Conservation (phyloP, 768 basidiomycete species). For the Trichaptum fuscoviolaceum region DNA sequence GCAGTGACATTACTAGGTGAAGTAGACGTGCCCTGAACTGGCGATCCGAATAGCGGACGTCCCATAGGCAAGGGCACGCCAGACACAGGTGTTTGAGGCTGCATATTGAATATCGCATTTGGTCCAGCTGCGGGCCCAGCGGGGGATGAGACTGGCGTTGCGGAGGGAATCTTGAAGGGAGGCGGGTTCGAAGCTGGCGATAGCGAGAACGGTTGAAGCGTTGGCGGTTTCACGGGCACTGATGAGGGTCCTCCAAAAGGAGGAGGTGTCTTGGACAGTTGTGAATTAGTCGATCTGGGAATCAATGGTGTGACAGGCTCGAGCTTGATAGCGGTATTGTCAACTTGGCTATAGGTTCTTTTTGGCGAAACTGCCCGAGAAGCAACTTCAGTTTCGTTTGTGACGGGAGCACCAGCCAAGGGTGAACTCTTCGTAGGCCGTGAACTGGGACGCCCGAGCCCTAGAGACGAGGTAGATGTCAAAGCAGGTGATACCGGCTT, state of each 20-base stretch:
- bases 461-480: slow-evolving; percentile 33
- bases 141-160: slow-evolving; percentile 25
- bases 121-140: slow-evolving; percentile 7
- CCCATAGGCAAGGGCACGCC: background rate
- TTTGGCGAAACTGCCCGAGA: background rate
- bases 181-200: background rate
- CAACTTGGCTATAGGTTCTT: background rate
- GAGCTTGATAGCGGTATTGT: background rate
- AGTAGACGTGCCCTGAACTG: background rate
- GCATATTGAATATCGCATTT: background rate
- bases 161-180: slow-evolving; percentile 28
- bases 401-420: slow-evolving; percentile 48
- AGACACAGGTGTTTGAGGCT: slow-evolving; percentile 4
- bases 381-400: slow-evolving; percentile 5
- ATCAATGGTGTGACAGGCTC: background rate
- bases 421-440: slow-evolving; percentile 76
- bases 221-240: background rate
- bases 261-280: background rate
- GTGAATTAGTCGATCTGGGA: background rate
- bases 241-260: background rate
- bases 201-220: background rate
- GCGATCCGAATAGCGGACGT: slow-evolving; percentile 7
- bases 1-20: slow-evolving; percentile 7
- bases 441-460: slow-evolving; percentile 53
- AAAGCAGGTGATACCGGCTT: slow-evolving; percentile 31